Conservation (phyloP, 1,139 yeast genomes). For the Ashbya aceris region DNA sequence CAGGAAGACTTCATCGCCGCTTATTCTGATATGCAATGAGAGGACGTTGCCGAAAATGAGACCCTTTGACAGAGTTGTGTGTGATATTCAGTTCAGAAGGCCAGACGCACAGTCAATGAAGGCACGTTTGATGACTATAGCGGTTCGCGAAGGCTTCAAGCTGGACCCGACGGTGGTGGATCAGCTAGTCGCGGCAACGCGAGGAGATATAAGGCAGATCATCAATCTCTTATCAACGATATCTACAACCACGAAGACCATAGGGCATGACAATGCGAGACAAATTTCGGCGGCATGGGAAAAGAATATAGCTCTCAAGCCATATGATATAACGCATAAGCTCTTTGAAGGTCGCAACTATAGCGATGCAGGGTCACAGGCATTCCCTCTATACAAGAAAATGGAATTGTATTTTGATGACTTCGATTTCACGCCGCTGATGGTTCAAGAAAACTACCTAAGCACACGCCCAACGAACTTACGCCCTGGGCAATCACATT, state of each 20-base stretch:
- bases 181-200: constrained; percentile 75
- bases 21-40: constrained; percentile 91
- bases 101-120: constrained; percentile 78
- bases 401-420: constrained; percentile 89
- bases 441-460: constrained; percentile 92
- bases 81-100: constrained; percentile 76
- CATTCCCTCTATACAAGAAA: constrained; percentile 64
- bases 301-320: constrained; percentile 82
- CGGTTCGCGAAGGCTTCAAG: constrained; percentile 72
- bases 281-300: constrained; percentile 68
- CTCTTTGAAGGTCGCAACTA: constrained; percentile 57
- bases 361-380: constrained; percentile 38
- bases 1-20: constrained; percentile 75
- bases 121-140: constrained; percentile 83
- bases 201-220: constrained; percentile 90
- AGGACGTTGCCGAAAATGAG: constrained; percentile 90
- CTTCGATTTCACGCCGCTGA: constrained; percentile 86
- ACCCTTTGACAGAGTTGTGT: constrained; percentile 81
- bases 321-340: constrained; percentile 81
- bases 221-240: constrained; percentile 82
- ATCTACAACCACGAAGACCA: constrained; percentile 54
- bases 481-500: constrained; percentile 37
- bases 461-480: constrained; percentile 47
- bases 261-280: constrained; percentile 44
- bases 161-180: constrained; percentile 76